Evolutionary conservation across 768 basidiomycete genomes (phyloP).

Genomic region (Sporobolomyces pararoseus): DNA sequence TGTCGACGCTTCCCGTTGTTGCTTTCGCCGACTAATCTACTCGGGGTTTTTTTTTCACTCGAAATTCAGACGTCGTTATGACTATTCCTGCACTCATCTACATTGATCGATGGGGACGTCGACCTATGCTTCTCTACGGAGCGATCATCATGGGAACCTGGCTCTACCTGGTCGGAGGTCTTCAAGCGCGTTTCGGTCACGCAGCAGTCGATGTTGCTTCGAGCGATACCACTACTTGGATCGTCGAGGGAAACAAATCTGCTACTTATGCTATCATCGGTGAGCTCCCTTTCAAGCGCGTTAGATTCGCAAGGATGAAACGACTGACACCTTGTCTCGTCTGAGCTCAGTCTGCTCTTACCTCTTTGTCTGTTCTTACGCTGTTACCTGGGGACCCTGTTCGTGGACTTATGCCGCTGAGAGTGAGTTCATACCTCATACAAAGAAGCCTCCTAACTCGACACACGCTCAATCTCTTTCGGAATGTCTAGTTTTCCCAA

Average conservation of each 20-base stretch:
- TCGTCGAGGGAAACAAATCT: slow-evolving; percentile 58
- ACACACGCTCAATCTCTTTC: too few relatives aligned
- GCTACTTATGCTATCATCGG: slow-evolving; percentile 70
- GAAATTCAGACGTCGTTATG: slow-evolving; percentile 19
- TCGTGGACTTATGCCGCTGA: slow-evolving; percentile 56
- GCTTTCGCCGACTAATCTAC: too few relatives aligned
- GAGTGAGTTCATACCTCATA: too few relatives aligned
- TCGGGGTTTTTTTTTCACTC: too few relatives aligned
- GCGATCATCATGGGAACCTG: slow-evolving; percentile 59
- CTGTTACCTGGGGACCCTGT: slow-evolving; percentile 67
- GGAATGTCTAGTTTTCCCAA: slow-evolving; percentile 42
- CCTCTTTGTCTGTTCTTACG: slow-evolving; percentile 63
- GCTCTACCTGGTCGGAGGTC: slow-evolving; percentile 70
- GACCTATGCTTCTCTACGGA: slow-evolving; percentile 62
- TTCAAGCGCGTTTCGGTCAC: slow-evolving; percentile 64
- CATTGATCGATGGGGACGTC: slow-evolving; percentile 74
- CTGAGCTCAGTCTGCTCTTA: slow-evolving; percentile 59
- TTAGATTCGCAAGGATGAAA: too few relatives aligned
- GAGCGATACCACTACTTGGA: slow-evolving; percentile 50
- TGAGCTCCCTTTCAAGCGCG: too few relatives aligned
- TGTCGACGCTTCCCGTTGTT: too few relatives aligned
- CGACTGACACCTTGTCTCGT: background rate
- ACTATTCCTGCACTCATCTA: slow-evolving; percentile 55
- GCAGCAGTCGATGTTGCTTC: background rate
- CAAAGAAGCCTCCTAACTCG: too few relatives aligned